Base-by-base conservation (phyloP, 2,329 filamentous ascomycete species). In the Aspergillus ruber region DNA sequence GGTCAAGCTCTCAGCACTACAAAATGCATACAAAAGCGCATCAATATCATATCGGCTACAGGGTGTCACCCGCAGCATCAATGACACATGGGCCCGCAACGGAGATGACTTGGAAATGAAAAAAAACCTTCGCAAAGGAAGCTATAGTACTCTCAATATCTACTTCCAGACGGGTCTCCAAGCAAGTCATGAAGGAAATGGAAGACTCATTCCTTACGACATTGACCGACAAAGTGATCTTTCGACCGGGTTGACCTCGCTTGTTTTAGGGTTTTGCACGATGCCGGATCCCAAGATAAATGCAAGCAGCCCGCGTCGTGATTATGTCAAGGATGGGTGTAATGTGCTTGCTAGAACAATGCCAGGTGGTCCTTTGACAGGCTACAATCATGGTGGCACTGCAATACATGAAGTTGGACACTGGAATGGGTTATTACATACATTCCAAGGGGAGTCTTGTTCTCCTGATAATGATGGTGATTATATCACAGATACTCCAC, bases 91-190 rank as follows among this genome's bases (percentile, higher is more conserved):
- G 79, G 78, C 79, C 27, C 68, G 67, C 29, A 74, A 72, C 47
- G 61, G 61, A 20, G 72, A 74, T 56, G 74, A 75, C 53, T 58
- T 73, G 42, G 68, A 53, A 8, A 78, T 81, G 75, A 82, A 82
- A 61, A 59, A 63, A 20, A 62, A 73, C 2, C 73, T 82, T 2
- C 76, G 78, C 18, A 65, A 72, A 49, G 79, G 80, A 44, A 74
- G 61, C 35, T 83, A 83, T 63, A 52, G 57, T 35, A 72, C 74
- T 1, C 69, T 82, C 32, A 83, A 83, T 61, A 67, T 83, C 50
- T 82, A 81, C 66, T 82, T 81, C 67, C 76, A 81, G 61, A 76
- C 75, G 27, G 70, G 81, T 47, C 69, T 82, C 13, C 61, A 69
- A 27, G 51, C 59, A 0, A 52, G 60, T 4, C 43, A 58, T 5